Evolutionary conservation across 768 basidiomycete species (phyloP).

Genomic region (Xerocomus spinulosus): DNA sequence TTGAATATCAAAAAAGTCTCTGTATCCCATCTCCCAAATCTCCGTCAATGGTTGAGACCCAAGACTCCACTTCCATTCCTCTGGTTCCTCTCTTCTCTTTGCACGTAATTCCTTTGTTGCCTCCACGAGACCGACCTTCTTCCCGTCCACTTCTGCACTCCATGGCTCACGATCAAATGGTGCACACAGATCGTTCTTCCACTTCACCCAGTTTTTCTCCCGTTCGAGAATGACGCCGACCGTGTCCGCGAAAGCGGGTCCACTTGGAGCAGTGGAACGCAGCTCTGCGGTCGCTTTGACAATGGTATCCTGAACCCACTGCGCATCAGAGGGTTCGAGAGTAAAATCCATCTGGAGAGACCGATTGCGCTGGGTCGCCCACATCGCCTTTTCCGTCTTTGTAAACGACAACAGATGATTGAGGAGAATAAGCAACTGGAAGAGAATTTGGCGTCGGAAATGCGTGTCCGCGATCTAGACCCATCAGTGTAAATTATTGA

Average conservation of each 20-base stretch:
- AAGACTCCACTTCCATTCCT: conserved; percentile 59
- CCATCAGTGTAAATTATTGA: conserved; percentile 9
- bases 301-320: conserved; percentile 74
- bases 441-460: conserved; percentile 89
- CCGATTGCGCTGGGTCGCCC: conserved; percentile 63
- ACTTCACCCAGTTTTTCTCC: conserved; percentile 86
- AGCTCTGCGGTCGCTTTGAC: conserved; percentile 52
- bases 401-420: conserved; percentile 74
- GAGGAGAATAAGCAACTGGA: conserved; percentile 78
- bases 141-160: conserved; percentile 44
- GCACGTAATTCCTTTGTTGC: conserved; percentile 49
- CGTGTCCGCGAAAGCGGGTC: conserved; percentile 71
- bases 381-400: conserved; percentile 55
- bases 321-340: conserved; percentile 57
- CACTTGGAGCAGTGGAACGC: conserved; percentile 72
- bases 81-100: conserved; percentile 53
- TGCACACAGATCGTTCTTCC: conserved; percentile 81
- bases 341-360: conserved; percentile 84
- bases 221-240: conserved; percentile 67
- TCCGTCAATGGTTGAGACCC: conserved; percentile 73
- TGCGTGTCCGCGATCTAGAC: conserved; percentile 80
- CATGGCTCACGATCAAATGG: conserved; percentile 75
- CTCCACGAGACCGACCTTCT: conserved; percentile 55
- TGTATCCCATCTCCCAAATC: conserved; percentile 81
- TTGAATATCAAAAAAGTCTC: conserved; percentile 57